These are phyloP conservation scores for Chlamydomonas sphaeroides DNA, from an alignment of 139 green algal species.

Conservation along the genomic window DNA sequence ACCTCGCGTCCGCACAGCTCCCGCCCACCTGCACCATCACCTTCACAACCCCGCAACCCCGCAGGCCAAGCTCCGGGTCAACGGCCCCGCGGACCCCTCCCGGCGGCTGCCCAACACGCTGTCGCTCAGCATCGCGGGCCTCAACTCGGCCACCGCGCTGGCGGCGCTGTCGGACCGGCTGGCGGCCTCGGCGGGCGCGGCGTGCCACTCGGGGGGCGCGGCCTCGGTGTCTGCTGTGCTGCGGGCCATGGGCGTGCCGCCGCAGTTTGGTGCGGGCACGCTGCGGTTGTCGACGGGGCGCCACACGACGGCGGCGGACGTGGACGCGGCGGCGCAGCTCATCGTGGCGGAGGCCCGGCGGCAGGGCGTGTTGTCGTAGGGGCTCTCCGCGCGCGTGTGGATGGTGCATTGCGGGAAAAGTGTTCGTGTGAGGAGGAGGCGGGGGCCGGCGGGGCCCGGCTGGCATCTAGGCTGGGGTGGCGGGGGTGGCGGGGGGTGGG, in stretches of 20 bases:
- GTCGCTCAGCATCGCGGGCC: constrained; percentile 72
- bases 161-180: constrained; percentile 55
- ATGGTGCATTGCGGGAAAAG: too few relatives aligned
- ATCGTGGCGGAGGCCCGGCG: constrained; percentile 46
- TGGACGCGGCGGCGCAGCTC: constrained; percentile 61
- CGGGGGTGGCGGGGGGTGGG: too few relatives aligned
- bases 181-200: constrained; percentile 77
- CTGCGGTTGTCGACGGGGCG: constrained; percentile 76
- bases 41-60: neutral
- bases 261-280: constrained; percentile 72
- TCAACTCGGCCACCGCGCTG: constrained; percentile 57
- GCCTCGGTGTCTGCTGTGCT: constrained; percentile 54
- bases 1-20: too few relatives aligned
- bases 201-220: constrained; percentile 69
- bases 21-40: too few relatives aligned
- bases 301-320: constrained; percentile 71
- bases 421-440: too few relatives aligned
- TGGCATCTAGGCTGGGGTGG: too few relatives aligned
- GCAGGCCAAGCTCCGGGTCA: constrained; percentile 56
- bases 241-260: constrained; percentile 41
- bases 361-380: constrained; percentile 12
- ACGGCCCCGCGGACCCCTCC: constrained; percentile 62
- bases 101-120: constrained; percentile 84
- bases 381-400: too few relatives aligned
- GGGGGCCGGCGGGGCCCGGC: too few relatives aligned